Evolutionary conservation across 2,329 filamentous ascomycete genomes (phyloP).

Genomic region (Leptosphaerulina australis): DNA sequence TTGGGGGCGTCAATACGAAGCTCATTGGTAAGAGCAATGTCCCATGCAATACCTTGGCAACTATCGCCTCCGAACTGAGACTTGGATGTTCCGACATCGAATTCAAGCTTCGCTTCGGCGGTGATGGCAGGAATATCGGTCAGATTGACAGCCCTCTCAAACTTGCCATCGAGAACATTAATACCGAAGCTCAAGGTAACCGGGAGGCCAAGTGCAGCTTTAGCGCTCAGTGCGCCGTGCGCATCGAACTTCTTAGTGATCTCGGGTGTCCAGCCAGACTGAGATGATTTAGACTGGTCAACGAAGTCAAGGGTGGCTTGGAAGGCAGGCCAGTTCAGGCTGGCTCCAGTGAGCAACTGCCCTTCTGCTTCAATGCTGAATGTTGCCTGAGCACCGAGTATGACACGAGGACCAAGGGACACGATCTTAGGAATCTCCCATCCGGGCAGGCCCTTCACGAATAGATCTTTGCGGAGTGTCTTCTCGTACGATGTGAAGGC

Average conservation of each 20-base stretch:
- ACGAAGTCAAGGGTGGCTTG: slow-evolving; percentile 11
- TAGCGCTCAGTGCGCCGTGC: slow-evolving; percentile 10
- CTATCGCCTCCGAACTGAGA: slow-evolving; percentile 10
- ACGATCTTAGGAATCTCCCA: slow-evolving; percentile 16
- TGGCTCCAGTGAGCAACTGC: slow-evolving; percentile 11
- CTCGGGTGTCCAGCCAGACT: slow-evolving; percentile 14
- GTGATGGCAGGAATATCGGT: slow-evolving; percentile 15
- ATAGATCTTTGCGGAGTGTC: slow-evolving; percentile 10
- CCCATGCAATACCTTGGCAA: slow-evolving; percentile 14
- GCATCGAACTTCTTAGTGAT: slow-evolving; percentile 13
- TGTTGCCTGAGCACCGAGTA: slow-evolving; percentile 8
- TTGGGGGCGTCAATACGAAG: slow-evolving; percentile 11
- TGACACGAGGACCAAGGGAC: slow-evolving; percentile 7
- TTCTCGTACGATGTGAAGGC: slow-evolving; percentile 16
- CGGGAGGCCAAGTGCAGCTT: slow-evolving; percentile 12
- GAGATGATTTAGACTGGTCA: slow-evolving; percentile 8
- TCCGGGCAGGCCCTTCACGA: slow-evolving; percentile 9
- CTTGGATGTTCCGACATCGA: slow-evolving; percentile 11
- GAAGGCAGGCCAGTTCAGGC: slow-evolving; percentile 13
- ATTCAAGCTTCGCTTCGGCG: slow-evolving; percentile 13
- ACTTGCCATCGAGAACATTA: slow-evolving; percentile 6
- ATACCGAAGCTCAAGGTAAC: slow-evolving; percentile 12
- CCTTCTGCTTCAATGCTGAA: slow-evolving; percentile 15
- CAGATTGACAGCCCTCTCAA: slow-evolving; percentile 12
- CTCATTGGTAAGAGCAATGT: slow-evolving; percentile 14